Evolutionary conservation across 1,139 yeast genomes (phyloP), one percentile per base, ranked within the genome.

Genomic region (Kazachstania sp.): DNA sequence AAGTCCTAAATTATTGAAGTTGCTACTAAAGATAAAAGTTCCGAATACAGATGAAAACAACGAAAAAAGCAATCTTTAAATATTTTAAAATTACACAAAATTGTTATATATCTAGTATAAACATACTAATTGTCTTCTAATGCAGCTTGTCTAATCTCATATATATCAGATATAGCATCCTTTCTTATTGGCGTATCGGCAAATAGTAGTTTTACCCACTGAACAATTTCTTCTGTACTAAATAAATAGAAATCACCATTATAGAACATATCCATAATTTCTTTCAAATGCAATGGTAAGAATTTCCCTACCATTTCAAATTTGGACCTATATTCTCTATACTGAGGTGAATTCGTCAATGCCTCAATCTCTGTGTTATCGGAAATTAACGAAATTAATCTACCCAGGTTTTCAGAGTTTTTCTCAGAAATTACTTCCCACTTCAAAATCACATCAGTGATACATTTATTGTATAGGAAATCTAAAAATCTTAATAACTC

Each of bases 181-280:
- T 75, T 75, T 54, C 95, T 74, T 44, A 78, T 63, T 7, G 79
- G 82, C 50, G 94, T 83, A 45, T 85, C 85, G 4, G 85, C 79
- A 65, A 88, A 88, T 45, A 86, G 67, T 39, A 81, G 69, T 39
- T 66, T 60, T n/a, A 90, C 71, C 58, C 88, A 68, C 9, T 68
- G 62, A 3, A 80, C 71, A 47, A 90, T 67, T 64, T 88, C 97
- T 2, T 72, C 69, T 0, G 94, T 79, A 8, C 77, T 69, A 50
- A 86, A 75, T 56, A 87, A 88, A 52, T 74, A 85, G 51, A 86
- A 78, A 47, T 81, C 83, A 15, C 90, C 94, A 51, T 79, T 79
- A 58, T 82, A 83, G 57, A 83, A 84, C 58, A 78, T 63, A 30
- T 78, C 83, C 73, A 83, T 74, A 43, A 88, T 87, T 39, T 80